phyloP scores from a whole-genome alignment of 495 filamentous ascomycete species.

The Annulohypoxylon maeteangense region DNA sequence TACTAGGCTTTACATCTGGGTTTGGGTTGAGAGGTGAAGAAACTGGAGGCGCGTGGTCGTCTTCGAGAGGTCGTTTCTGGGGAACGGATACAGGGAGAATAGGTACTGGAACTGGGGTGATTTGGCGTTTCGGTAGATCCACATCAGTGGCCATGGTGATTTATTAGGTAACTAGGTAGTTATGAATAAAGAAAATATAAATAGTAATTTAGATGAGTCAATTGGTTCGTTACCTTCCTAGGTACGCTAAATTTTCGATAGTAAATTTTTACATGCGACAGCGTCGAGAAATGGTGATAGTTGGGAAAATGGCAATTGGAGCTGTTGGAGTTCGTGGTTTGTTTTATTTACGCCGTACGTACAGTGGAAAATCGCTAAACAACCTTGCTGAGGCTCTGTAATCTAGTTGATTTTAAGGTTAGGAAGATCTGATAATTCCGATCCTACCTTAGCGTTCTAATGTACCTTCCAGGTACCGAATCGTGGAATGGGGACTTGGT shows the following conservation, averaged over 20 bases:
- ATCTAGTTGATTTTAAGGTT: slow-evolving; percentile 19
- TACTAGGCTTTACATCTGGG: slow-evolving; percentile 46
- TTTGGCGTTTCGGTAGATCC: slow-evolving; percentile 53
- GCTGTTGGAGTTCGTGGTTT: not conserved
- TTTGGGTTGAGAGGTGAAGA: slow-evolving; percentile 73
- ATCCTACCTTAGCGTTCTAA: slow-evolving; percentile 19
- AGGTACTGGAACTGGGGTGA: slow-evolving; percentile 51
- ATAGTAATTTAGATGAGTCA: not conserved
- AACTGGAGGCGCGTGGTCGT: slow-evolving; percentile 66
- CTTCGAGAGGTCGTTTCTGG: slow-evolving; percentile 65
- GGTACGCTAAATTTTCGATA: not conserved
- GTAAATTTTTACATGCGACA: not conserved
- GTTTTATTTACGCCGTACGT: not conserved
- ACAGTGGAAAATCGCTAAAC: not conserved
- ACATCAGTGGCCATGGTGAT: slow-evolving; percentile 53
- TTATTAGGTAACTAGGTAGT: not conserved
- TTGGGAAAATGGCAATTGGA: not conserved
- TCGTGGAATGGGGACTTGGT: not conserved
- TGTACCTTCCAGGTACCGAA: slow-evolving; percentile 3
- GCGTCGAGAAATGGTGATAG: not conserved
- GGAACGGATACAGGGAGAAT: slow-evolving; percentile 59
- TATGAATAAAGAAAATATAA: not conserved
- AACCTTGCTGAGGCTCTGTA: slow-evolving; percentile 26
- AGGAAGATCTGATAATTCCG: slow-evolving; percentile 1
- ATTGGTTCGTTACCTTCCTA: not conserved